These are phyloP conservation scores for Glomus cerebriforme DNA, from an alignment of 192 early-diverging fungal genomes.

Conservation along the genomic window DNA sequence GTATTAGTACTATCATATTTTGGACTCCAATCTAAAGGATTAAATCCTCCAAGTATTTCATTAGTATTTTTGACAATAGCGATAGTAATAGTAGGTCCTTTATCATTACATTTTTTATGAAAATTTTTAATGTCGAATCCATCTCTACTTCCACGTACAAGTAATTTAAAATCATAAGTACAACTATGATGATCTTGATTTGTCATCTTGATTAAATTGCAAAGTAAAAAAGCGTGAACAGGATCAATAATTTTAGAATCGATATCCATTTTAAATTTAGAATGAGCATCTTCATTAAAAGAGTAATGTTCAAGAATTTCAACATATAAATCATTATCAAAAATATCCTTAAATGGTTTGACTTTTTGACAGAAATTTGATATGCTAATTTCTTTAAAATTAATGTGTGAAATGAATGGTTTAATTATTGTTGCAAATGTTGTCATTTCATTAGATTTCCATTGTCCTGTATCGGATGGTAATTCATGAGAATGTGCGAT, in stretches of 20 bases:
- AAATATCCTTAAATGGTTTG: not conserved
- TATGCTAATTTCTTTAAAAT: not conserved
- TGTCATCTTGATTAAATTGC: not conserved
- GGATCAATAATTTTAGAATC: not conserved
- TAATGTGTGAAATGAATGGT: not conserved
- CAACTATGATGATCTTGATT: not conserved
- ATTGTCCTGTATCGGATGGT: not conserved
- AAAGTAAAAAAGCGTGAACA: not conserved
- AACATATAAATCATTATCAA: not conserved
- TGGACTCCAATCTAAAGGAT: slow-evolving; percentile 31
- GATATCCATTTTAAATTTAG: not conserved
- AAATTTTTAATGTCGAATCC: not conserved
- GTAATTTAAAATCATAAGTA: not conserved
- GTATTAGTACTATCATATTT: not conserved
- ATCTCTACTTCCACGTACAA: slow-evolving; percentile 17
- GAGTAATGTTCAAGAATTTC: not conserved
- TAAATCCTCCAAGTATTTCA: slow-evolving; percentile 36
- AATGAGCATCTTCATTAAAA: not conserved
- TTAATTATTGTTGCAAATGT: not conserved
- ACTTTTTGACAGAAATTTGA: not conserved
- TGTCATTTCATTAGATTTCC: not conserved
- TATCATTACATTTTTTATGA: slow-evolving; percentile 27
- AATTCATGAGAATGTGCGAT: not conserved
- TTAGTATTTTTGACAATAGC: slow-evolving; percentile 18
- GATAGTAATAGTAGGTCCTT: slow-evolving; percentile 30